Base-by-base conservation (phyloP, 1,284 basidiomycete genomes). In the Ustilago xerochloae region DNA sequence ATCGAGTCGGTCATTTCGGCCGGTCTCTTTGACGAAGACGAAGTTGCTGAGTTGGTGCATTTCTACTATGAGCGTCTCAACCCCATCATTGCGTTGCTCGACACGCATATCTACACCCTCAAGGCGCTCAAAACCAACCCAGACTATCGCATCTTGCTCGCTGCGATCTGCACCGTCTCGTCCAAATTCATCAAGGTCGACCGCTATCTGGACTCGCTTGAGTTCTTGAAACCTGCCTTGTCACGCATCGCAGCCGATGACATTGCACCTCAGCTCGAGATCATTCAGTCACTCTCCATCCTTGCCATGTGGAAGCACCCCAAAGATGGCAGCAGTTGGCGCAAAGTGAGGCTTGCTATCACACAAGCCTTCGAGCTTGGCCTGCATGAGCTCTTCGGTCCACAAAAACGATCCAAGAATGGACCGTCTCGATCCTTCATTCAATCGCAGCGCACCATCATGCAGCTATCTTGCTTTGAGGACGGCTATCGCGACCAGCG, bases 101-200 rank as follows among this genome's bases (percentile, higher is more conserved):
- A 86, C 50, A 72, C 80, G 1, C 74, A 80, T 5, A 75, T 86
- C 7, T 85, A 86, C 67, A 82, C 83, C 1, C 78, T 83, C 8
- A 75, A 73, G 18, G 93, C 92, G 81, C 89, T 93, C 77, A 91
- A 92, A 78, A 33, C 62, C 32, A 75, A 69, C 28, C 87, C 87
- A 10, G 89, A 88, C 72, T 92, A 90, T 55, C 90, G 91, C 2
- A 90, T 93, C 80, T 87, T 94, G 52, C 93, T 93, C 84, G 91
- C 92, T 13, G 89, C 90, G 30, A 87, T 94, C 60, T 87, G 93
- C 81, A 91, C 92, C 88, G 91, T 90, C 29, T 90, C 90, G 24
- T 91, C 90, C 87, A 93, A 93, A 84, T 93, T 93, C 78, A 93
- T 92, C 87, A 89, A 89, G 67, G 88, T 90, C 16, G 89, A 89